A percentile compares a stretch with the other conserved stretches of the same genome.
These are phyloP conservation scores for Rosa multiflora DNA, from an alignment of 306 rosid species.

Conservation along the genomic window DNA sequence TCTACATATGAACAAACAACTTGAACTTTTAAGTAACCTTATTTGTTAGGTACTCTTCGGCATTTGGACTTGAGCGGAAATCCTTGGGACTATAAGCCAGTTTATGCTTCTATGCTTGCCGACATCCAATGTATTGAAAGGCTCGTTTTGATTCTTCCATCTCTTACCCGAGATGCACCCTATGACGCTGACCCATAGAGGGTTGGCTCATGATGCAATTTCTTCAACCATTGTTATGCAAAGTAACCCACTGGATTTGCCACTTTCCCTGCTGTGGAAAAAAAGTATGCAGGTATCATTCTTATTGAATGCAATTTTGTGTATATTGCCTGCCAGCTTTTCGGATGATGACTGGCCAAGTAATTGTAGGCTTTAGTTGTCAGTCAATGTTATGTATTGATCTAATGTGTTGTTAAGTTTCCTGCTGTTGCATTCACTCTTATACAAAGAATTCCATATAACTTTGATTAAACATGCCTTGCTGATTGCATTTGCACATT, in stretches of 20 bases:
- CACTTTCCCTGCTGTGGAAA: background rate
- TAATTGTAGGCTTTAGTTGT: slow-evolving; percentile 20
- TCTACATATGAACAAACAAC: background rate
- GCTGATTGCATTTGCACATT: slow-evolving; percentile 4
- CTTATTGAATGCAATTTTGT: background rate
- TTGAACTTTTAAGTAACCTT: slow-evolving; percentile 7
- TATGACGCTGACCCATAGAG: slow-evolving; percentile 75
- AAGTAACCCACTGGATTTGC: background rate
- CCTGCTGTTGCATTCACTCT: background rate
- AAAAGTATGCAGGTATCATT: slow-evolving; percentile 8
- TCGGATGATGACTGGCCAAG: background rate
- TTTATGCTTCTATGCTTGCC: slow-evolving; percentile 34
- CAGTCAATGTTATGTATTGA: background rate
- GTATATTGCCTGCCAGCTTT: slow-evolving; percentile 6
- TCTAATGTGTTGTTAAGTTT: background rate
- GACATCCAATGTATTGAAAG: slow-evolving; percentile 41
- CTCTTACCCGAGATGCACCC: slow-evolving; percentile 36
- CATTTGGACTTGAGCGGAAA: slow-evolving; percentile 72
- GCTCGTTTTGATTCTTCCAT: slow-evolving; percentile 44
- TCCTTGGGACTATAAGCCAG: slow-evolving; percentile 46
- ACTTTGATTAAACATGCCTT: background rate
- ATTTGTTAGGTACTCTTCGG: slow-evolving; percentile 64
- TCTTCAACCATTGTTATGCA: background rate
- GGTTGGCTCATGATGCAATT: background rate
- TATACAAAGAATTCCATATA: background rate